phyloP scores from a whole-genome alignment of 2,329 filamentous ascomycete genomes.

The Pochonia chlamydosporia region DNA sequence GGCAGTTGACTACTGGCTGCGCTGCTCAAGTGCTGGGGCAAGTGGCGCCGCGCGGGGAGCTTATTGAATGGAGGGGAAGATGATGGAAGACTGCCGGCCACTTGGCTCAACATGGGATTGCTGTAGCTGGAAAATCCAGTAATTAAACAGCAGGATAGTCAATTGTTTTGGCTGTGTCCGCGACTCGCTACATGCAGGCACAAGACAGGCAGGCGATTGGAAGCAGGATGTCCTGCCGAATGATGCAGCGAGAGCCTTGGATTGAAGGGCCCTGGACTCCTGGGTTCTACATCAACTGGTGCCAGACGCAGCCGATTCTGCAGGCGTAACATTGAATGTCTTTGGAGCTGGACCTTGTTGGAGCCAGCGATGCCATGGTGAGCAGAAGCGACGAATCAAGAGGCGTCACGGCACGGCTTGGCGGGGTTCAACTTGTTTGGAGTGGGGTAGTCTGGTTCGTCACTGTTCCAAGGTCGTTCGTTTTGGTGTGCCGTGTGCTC shows the following conservation, averaged over 20 bases:
- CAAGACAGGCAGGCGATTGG: background rate
- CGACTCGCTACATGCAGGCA: background rate
- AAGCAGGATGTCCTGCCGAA: background rate
- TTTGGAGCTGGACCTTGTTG: background rate
- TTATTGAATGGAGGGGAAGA: conserved; percentile 3
- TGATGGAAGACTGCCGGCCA: background rate
- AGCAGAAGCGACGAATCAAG: background rate
- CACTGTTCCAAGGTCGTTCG: background rate
- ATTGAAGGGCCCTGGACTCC: too few species aligned
- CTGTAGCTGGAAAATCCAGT: too few species aligned
- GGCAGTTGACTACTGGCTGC: background rate
- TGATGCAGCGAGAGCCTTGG: too few species aligned
- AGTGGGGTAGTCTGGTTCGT: background rate
- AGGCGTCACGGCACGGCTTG: background rate
- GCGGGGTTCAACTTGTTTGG: background rate
- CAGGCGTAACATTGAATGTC: too few species aligned
- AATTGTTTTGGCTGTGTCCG: background rate
- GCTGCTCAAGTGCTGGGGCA: background rate
- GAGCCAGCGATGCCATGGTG: background rate
- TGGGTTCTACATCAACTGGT: too few species aligned
- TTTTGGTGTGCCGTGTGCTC: background rate
- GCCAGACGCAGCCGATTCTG: too few species aligned
- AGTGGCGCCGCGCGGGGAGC: conserved; percentile 7
- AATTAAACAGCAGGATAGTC: background rate
- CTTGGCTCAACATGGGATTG: background rate